phyloP scores from a whole-genome alignment of 768 basidiomycete species.

The Crassisporium funariophilum region DNA sequence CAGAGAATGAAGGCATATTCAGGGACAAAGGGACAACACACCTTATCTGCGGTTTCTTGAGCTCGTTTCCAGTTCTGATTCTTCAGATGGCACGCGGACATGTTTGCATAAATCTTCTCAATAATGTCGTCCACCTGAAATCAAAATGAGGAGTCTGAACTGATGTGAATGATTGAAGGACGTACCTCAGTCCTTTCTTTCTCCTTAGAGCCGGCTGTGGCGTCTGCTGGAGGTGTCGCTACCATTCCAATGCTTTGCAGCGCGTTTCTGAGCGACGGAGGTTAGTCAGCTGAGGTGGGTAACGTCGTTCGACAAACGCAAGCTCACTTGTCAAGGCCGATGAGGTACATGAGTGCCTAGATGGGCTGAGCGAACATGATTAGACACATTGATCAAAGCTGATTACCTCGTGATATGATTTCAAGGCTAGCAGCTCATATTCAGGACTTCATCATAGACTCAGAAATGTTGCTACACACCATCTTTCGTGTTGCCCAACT shows the following conservation, averaged over 20 bases:
- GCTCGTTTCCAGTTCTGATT: slow-evolving; percentile 79
- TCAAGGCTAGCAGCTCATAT: slow-evolving; percentile 49
- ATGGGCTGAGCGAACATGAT: slow-evolving; percentile 2
- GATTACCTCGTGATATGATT: slow-evolving; percentile 70
- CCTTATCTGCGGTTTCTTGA: slow-evolving; percentile 82
- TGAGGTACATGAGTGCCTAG: slow-evolving; percentile 71
- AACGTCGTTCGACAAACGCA: background rate
- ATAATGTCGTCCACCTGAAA: slow-evolving; percentile 69
- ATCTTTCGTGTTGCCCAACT: slow-evolving; percentile 57
- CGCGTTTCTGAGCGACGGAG: slow-evolving; percentile 48
- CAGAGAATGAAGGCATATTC: background rate
- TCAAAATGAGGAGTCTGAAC: slow-evolving; percentile 2
- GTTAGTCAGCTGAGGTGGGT: slow-evolving; percentile 3
- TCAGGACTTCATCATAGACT: background rate
- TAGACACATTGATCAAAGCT: slow-evolving; percentile 10
- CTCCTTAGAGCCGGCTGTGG: slow-evolving; percentile 34
- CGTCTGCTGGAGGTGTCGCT: slow-evolving; percentile 25
- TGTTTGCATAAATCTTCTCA: slow-evolving; percentile 84
- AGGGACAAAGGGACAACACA: background rate
- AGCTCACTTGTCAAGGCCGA: slow-evolving; percentile 77
- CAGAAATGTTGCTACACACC: slow-evolving; percentile 39
- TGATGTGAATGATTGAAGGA: background rate
- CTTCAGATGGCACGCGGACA: slow-evolving; percentile 84
- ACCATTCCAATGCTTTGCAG: slow-evolving; percentile 53
- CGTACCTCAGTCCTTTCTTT: slow-evolving; percentile 72